Conservation (phyloP, 257 asterid species). For the Plantago ovata region DNA sequence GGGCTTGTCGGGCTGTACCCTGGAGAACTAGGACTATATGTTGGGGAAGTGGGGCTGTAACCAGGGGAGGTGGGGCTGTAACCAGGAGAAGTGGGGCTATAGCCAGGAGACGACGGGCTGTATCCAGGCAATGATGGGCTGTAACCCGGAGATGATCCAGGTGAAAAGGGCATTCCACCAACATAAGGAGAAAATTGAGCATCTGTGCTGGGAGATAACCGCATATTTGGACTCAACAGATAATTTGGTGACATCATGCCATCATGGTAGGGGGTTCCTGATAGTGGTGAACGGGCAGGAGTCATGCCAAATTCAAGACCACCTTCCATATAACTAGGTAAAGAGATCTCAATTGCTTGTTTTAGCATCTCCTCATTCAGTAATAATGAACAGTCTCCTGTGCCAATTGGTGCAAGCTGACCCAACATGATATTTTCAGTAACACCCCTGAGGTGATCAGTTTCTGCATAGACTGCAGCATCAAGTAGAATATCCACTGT, state of each 20-base stretch:
- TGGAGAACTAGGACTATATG: constrained; percentile 94
- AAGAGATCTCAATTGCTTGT: constrained; percentile 83
- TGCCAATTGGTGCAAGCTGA: constrained; percentile 98
- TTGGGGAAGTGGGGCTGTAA: constrained; percentile 89
- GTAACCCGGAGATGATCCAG: constrained; percentile 77
- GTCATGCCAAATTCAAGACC: constrained; percentile 93
- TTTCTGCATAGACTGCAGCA: constrained; percentile 95
- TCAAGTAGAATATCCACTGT: constrained; percentile 96
- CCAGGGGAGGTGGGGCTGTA: constrained; percentile 89
- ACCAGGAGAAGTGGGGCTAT: constrained; percentile 83
- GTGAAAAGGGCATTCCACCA: constrained; percentile 84
- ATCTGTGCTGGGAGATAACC: constrained; percentile 71
- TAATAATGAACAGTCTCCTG: constrained; percentile 81
- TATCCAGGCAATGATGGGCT: constrained; percentile 68
- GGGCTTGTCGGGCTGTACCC: constrained; percentile 94
- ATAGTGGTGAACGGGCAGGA: constrained; percentile 81
- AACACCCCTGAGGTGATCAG: constrained; percentile 83
- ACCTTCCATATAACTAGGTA: constrained; percentile 95
- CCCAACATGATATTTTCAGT: constrained; percentile 98
- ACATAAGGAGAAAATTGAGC: constrained; percentile 92
- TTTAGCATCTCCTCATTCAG: constrained; percentile 93
- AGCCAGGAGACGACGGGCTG: constrained; percentile 88
- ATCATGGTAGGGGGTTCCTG: constrained; percentile 86
- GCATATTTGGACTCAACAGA: constrained; percentile 71
- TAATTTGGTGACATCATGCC: constrained; percentile 95